Percentiles rank a stretch among this genome's conserved stretches.
Evolutionary conservation across 2,329 filamentous ascomycete species (phyloP).

Genomic region (Bipolaris bicolor): DNA sequence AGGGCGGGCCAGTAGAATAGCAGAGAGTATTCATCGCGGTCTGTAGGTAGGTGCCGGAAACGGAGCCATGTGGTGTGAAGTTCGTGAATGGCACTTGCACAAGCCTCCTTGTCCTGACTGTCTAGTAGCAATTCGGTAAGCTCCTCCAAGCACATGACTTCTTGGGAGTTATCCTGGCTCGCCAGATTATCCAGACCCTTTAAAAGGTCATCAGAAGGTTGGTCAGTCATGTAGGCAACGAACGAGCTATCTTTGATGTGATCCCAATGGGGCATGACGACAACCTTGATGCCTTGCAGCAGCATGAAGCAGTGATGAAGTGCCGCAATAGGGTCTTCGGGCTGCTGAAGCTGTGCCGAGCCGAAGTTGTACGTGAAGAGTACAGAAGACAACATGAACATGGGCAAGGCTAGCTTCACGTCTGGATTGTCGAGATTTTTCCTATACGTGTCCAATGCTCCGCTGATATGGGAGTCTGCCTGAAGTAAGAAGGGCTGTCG

Average conservation of each 20-base stretch:
- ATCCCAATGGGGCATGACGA: constrained; percentile 32
- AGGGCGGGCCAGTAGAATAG: constrained; percentile 36
- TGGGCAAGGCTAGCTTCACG: constrained; percentile 30
- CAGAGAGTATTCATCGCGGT: constrained; percentile 32
- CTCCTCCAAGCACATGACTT: constrained; percentile 32
- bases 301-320: constrained; percentile 41
- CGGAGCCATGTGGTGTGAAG: constrained; percentile 31
- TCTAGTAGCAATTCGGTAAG: constrained; percentile 31
- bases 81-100: constrained; percentile 29
- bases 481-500: constrained; percentile 32
- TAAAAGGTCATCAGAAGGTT: constrained; percentile 14
- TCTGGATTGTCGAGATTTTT: constrained; percentile 30
- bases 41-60: constrained; percentile 23
- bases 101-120: constrained; percentile 28
- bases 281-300: constrained; percentile 34
- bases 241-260: constrained; percentile 26
- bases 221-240: constrained; percentile 23
- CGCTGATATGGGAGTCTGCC: constrained; percentile 38
- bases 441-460: constrained; percentile 31
- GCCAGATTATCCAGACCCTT: constrained; percentile 22
- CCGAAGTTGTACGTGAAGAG: constrained; percentile 41
- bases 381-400: constrained; percentile 39
- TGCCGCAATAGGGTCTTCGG: constrained; percentile 36
- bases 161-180: constrained; percentile 22
- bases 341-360: constrained; percentile 33